These are phyloP conservation scores for Oenanthe javanica DNA, from an alignment of 140 eudicot species.

Conservation along the genomic window DNA sequence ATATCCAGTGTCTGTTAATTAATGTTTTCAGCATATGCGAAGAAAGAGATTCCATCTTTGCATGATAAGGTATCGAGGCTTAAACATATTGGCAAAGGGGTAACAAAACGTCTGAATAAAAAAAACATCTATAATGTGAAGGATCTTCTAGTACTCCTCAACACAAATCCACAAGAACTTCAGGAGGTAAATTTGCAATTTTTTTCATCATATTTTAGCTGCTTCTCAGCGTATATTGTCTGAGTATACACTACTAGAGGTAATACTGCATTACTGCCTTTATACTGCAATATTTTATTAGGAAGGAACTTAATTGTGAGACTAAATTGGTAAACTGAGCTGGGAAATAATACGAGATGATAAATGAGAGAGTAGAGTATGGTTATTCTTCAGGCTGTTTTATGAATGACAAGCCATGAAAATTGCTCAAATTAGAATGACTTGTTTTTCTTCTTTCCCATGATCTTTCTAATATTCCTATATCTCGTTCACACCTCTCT, in stretches of 20 bases:
- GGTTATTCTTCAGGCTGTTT: too few relatives aligned
- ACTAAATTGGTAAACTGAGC: neutral
- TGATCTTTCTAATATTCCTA: too few relatives aligned
- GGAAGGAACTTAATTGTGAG: neutral
- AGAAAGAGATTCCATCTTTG: slow-evolving; percentile 73
- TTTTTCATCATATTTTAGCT: neutral
- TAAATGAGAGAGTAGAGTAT: neutral
- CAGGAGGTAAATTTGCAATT: slow-evolving; percentile 36
- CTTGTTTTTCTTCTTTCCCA: neutral
- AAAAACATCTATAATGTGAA: slow-evolving; percentile 53
- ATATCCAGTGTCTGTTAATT: neutral
- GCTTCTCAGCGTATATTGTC: neutral
- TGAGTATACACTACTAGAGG: neutral
- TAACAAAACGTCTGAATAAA: slow-evolving; percentile 50
- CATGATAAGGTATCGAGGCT: slow-evolving; percentile 77
- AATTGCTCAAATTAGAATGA: too few relatives aligned
- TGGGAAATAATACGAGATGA: neutral
- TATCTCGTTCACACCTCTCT: neutral
- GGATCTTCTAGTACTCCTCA: slow-evolving; percentile 51
- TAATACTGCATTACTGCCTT: neutral
- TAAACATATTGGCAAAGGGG: slow-evolving; percentile 71
- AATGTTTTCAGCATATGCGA: slow-evolving; percentile 61
- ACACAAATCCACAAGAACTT: slow-evolving; percentile 53
- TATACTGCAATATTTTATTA: neutral
- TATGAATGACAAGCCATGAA: neutral